Base-by-base conservation (phyloP, 2,329 filamentous ascomycete genomes). In the Didymella exigua region DNA sequence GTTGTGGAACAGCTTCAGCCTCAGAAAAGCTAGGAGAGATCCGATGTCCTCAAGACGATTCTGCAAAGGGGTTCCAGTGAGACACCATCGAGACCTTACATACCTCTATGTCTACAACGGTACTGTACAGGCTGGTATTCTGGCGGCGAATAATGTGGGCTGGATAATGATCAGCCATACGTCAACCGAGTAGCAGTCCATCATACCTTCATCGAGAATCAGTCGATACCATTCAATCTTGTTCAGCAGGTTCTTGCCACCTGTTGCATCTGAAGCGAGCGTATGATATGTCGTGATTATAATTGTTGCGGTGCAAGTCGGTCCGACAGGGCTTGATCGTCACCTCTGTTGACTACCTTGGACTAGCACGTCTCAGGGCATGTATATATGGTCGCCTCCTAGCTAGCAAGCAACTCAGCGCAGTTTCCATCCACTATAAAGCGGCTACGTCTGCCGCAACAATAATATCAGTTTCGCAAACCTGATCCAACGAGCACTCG, bases 31-130 rank as follows among this genome's bases (percentile, higher is more conserved):
- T 36, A 84, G 75, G 0, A 85, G 69, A 0, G 81, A 75, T 0
- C 79, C 82, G 3, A 85, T 75, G 43, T 85, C 82, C 6, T 79
- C 78, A 0, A 85, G 70, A 2, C 70, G 71, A 58, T 85, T 85
- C 53, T 85, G 82, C 21, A 85, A 79, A 0, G 82, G 82, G 0
- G 70, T 73, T 2, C 70, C 67, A 2, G 69, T 73, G 2, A 71
- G 46, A 54, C 68, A 72, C 70, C 82, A 85, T 8, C 82, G 74
- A 0, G 75, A 78, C 2, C 72, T 69, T 0, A 82, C 77, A 69
- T 0, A 82, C 77, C 1, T 63, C 50, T 0, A 86, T 69, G 0
- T 75, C 69, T 19, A 66, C 60, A 4, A 79, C 79, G 0, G 79
- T 75, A 1, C 72, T 73, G 54, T 81, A 75, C 9, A 81, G 74